Base-by-base conservation (phyloP, 2,329 filamentous ascomycete species). In the Harringtonia aguacate region DNA sequence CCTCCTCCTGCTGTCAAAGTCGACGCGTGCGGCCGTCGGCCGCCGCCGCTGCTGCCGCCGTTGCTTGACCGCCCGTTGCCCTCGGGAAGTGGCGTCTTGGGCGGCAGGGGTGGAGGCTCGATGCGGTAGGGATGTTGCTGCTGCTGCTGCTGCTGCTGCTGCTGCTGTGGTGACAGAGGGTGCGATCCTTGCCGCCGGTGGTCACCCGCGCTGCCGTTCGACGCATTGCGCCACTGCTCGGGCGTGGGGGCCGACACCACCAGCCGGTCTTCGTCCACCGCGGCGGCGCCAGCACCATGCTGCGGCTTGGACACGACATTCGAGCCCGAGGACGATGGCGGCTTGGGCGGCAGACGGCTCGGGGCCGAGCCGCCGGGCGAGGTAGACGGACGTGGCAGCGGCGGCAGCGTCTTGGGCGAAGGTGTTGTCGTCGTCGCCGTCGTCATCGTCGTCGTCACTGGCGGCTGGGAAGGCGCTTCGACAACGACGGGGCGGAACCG, bases 51-150 rank as follows among this genome's bases (percentile, higher is more conserved):
- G 39, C 34, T 21, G 51, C 45, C 63, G 55, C 27, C 58, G 55
- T 34, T 56, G 30, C 29, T 17, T 47, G 55, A 20, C 21, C 38
- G 54, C 51, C 41, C 51, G 28, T 38, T 65, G 55, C 49, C 58
- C n/a, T 77, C 79, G 0, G 73, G 76, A 4, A 88, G 71, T 0
- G 84, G 84, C 1, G 81, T 87, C 61, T 90, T 89, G 10, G 85
- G 85, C 15, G 85, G 85, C 30, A 87, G 58, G 0, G 84, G 84
- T 7, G 85, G 85, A 4, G 84, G 79, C 46, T 75, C 75, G 22
- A 74, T 68, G 52, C 70, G 61, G 51, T 69, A 18, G 12, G 21
- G 10, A 8, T 22, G 9, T 1, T 14, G 28, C 8, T 18, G 10
- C 14, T 22, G 9, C 1, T 14, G 28, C 8, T 18, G 21, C 18